phyloP scores from a whole-genome alignment of 2,329 filamentous ascomycete genomes.

The Clonostachys sp. region DNA sequence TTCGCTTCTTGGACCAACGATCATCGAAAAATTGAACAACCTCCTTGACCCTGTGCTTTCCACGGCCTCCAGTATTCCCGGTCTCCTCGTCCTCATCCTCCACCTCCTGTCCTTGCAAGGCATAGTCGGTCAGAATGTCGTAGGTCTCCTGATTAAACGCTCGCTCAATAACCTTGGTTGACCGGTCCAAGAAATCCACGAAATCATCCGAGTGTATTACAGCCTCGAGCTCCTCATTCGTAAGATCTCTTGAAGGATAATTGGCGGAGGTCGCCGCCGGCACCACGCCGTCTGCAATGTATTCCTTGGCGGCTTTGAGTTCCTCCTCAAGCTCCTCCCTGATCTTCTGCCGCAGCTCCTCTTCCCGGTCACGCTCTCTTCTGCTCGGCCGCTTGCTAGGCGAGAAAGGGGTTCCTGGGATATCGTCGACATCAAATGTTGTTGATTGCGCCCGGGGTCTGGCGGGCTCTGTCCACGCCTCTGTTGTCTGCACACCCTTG shows the following conservation, averaged over 20 bases:
- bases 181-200: conserved; percentile 89
- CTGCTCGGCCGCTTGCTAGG: conserved; percentile 73
- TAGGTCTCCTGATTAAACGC: conserved; percentile 88
- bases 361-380: conserved; percentile 76
- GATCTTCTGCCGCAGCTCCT: conserved; percentile 81
- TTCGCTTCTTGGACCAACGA: conserved; percentile 93
- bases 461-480: conserved; percentile 60
- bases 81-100: conserved; percentile 80
- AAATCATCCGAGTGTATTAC: conserved; percentile 93
- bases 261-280: conserved; percentile 31
- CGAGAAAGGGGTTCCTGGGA: conserved; percentile 47
- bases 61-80: conserved; percentile 66
- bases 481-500: conserved; percentile 90
- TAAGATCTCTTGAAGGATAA: conserved; percentile 77
- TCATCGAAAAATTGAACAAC: conserved; percentile 92
- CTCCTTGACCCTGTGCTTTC: conserved; percentile 75
- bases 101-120: conserved; percentile 68
- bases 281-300: conserved; percentile 39
- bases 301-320: conserved; percentile 65
- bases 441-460: conserved; percentile 34
- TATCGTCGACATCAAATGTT: conserved; percentile 57
- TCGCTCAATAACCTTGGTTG: conserved; percentile 94
- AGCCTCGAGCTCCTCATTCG: conserved; percentile 79
- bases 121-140: conserved; percentile 93
- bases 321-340: conserved; percentile 92